Evolutionary conservation across 352 stramenopile species (phyloP).

Genomic region (Peronospora tabacina): DNA sequence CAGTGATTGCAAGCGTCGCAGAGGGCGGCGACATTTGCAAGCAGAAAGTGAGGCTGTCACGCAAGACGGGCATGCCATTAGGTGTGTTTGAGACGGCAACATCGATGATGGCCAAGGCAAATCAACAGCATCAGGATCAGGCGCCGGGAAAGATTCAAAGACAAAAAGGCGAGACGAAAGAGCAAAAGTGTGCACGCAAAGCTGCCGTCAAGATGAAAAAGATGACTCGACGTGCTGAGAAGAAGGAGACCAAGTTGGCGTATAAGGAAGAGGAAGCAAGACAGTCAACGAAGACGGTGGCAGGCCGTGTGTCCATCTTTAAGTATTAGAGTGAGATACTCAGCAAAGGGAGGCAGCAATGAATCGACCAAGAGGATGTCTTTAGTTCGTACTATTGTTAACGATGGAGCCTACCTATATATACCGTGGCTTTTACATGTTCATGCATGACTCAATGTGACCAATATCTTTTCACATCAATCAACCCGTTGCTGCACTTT

Average conservation of each 20-base stretch:
- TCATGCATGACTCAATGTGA: neutral
- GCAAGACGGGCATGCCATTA: slow-evolving; percentile 93
- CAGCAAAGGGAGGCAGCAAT: slow-evolving; percentile 7
- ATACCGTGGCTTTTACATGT: neutral
- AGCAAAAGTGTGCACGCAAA: slow-evolving; percentile 92
- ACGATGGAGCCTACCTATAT: no score
- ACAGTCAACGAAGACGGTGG: slow-evolving; percentile 50
- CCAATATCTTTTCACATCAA: neutral
- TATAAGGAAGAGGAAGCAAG: slow-evolving; percentile 90
- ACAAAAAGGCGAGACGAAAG: slow-evolving; percentile 81
- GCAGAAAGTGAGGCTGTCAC: slow-evolving; percentile 84
- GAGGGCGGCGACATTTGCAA: slow-evolving; percentile 29
- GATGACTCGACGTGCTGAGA: slow-evolving; percentile 85
- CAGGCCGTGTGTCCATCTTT: slow-evolving; percentile 62
- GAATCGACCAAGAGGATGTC: slow-evolving; percentile 9
- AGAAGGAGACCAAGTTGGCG: slow-evolving; percentile 91
- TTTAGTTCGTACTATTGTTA: neutral
- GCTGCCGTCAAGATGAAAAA: slow-evolving; percentile 88
- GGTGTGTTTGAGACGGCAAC: slow-evolving; percentile 72
- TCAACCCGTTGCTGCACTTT: neutral
- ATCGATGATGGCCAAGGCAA: slow-evolving; percentile 16
- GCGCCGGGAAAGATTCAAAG: slow-evolving; percentile 21
- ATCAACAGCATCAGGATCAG: slow-evolving; percentile 26
- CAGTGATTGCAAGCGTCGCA: slow-evolving; percentile 13
- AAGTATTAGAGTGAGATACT: slow-evolving; percentile 47